These are phyloP conservation scores for Chimonanthus praecox DNA, from an alignment of 164 flowering plant species.

Conservation along the genomic window DNA sequence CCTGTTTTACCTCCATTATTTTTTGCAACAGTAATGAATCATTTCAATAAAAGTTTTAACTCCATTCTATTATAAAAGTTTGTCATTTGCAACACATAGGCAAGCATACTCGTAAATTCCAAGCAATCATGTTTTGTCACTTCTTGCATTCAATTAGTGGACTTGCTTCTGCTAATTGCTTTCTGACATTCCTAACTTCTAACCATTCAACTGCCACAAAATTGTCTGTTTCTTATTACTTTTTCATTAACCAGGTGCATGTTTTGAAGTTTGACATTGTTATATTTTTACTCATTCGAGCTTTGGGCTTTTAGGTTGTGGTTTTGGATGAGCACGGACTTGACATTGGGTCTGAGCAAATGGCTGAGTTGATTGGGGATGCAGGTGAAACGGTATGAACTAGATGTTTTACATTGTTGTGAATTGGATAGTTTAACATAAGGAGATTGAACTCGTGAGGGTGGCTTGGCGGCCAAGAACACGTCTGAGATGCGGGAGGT, in stretches of 20 bases:
- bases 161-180: not conserved
- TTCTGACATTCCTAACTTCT: not conserved
- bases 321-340: conserved; percentile 77
- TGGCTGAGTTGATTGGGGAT: conserved; percentile 78
- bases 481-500: no score
- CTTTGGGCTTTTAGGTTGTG: conserved; percentile 45
- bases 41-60: no score
- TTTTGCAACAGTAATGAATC: no score
- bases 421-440: no score
- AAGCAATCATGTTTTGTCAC: not conserved
- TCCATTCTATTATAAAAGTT: not conserved
- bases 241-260: not conserved
- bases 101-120: not conserved
- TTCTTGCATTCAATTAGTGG: not conserved
- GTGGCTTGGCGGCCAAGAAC: no score
- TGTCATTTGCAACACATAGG: not conserved
- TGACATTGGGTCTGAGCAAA: conserved; percentile 64
- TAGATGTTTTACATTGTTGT: not conserved
- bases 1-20: not conserved
- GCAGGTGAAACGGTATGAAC: conserved; percentile 58
- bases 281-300: not conserved
- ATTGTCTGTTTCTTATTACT: no score
- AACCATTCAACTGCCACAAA: no score
- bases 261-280: not conserved
- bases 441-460: no score